These are phyloP conservation scores for Cubamyces lactineus DNA, from an alignment of 768 basidiomycete genomes.

Conservation along the genomic window DNA sequence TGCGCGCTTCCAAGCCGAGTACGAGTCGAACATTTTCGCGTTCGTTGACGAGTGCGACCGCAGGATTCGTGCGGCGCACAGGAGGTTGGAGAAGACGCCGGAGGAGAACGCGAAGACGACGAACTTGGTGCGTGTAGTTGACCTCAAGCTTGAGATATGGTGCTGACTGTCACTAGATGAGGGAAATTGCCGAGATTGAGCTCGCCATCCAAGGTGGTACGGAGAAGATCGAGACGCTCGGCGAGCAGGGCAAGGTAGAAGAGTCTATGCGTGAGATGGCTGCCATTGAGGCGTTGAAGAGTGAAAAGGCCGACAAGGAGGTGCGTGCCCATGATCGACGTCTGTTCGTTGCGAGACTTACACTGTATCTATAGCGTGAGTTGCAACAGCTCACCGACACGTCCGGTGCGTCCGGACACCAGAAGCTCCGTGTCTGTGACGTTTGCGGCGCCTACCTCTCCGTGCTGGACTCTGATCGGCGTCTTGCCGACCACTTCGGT, in stretches of 20 bases:
- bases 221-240: slow-evolving; percentile 94
- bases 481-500: slow-evolving; percentile 98
- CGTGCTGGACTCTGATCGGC: slow-evolving; percentile 96
- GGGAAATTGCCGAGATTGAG: slow-evolving; percentile 99
- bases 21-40: slow-evolving; percentile 91
- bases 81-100: slow-evolving; percentile 97
- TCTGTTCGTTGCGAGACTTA: not conserved
- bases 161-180: slow-evolving; percentile 63
- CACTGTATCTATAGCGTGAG: slow-evolving; percentile 64
- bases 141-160: not conserved
- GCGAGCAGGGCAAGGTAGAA: slow-evolving; percentile 98
- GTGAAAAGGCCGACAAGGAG: slow-evolving; percentile 95
- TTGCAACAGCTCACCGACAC: slow-evolving; percentile 96
- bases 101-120: slow-evolving; percentile 99
- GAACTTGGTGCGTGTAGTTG: slow-evolving; percentile 65
- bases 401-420: slow-evolving; percentile 98
- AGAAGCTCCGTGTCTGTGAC: slow-evolving; percentile 99
- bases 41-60: slow-evolving; percentile 99
- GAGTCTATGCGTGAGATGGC: slow-evolving; percentile 98
- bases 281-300: slow-evolving; percentile 96
- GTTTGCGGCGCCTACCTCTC: slow-evolving; percentile 99
- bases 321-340: slow-evolving; percentile 42
- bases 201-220: slow-evolving; percentile 98
- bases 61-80: slow-evolving; percentile 90
- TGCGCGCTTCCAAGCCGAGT: slow-evolving; percentile 89